Percentiles rank a stretch among this genome's conserved stretches.
These are phyloP conservation scores for Fallopia convolvulus DNA, from an alignment of 148 eudicot genomes.

Conservation along the genomic window DNA sequence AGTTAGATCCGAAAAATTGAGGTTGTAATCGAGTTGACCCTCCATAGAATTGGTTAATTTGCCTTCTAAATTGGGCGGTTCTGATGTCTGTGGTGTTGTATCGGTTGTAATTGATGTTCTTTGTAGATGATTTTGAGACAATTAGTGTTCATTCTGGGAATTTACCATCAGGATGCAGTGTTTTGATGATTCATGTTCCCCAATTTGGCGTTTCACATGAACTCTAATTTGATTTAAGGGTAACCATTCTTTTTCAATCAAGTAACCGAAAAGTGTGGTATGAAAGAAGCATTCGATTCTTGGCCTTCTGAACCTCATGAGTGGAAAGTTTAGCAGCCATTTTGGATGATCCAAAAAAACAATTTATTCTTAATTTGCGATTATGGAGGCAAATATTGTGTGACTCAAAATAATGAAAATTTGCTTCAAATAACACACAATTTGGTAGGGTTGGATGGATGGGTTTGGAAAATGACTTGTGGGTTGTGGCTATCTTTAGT, in stretches of 20 bases:
- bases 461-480: too few species aligned
- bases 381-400: background rate
- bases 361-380: background rate
- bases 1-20: constrained; percentile 6
- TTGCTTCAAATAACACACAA: background rate
- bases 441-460: too few species aligned
- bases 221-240: too few species aligned
- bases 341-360: background rate
- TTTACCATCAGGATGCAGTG: background rate
- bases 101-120: background rate
- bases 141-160: background rate
- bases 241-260: background rate
- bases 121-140: background rate
- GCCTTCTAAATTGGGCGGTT: background rate
- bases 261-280: background rate
- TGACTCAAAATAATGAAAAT: background rate
- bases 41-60: background rate
- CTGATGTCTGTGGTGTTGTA: background rate
- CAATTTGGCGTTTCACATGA: background rate
- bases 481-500: too few species aligned
- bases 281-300: background rate
- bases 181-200: background rate
- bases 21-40: background rate
- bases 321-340: background rate
- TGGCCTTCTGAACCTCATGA: background rate